phyloP scores from a whole-genome alignment of 495 filamentous ascomycete genomes.

The Talaromyces adpressus region DNA sequence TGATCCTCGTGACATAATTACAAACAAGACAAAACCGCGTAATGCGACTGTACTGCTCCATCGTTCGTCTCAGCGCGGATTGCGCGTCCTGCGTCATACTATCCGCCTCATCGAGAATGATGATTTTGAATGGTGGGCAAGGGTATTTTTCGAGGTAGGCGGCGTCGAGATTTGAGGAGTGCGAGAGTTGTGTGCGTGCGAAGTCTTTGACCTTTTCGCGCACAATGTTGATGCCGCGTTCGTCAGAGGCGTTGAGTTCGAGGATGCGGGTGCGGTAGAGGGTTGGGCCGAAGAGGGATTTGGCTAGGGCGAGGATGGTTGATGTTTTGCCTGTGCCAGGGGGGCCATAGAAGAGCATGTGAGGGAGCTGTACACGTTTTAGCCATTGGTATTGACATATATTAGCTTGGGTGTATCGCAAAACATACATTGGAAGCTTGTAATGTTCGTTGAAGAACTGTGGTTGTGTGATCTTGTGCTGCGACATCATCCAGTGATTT shows the following conservation, averaged over 20 bases:
- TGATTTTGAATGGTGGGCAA: conserved; percentile 97
- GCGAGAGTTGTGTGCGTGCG: conserved; percentile 85
- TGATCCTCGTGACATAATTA: conserved; percentile 97
- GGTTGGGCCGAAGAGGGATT: conserved; percentile 94
- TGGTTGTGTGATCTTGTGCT: conserved; percentile 95
- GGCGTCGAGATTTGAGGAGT: conserved; percentile 55
- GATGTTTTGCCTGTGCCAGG: conserved; percentile 99
- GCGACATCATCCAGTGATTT: conserved; percentile 92
- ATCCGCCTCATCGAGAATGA: conserved; percentile 95
- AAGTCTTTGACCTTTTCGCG: conserved; percentile 99
- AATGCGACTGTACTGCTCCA: conserved; percentile 96
- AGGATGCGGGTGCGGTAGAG: conserved; percentile 91
- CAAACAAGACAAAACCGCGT: conserved; percentile 96
- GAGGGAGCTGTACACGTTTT: no score
- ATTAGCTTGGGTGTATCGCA: background rate
- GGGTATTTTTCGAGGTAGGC: conserved; percentile 72
- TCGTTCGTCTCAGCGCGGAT: conserved; percentile 82
- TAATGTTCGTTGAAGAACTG: conserved; percentile 82
- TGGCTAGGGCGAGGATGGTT: conserved; percentile 91
- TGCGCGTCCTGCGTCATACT: conserved; percentile 99
- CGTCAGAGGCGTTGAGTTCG: conserved; percentile 97
- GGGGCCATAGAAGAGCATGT: conserved; percentile 99
- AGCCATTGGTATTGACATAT: no score
- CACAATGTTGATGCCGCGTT: conserved; percentile 94
- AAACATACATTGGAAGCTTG: conserved; percentile 78